Percentiles rank a stretch among this genome's conserved stretches.
phyloP scores from a whole-genome alignment of 306 rosid genomes.

The Cicer arietinum region DNA sequence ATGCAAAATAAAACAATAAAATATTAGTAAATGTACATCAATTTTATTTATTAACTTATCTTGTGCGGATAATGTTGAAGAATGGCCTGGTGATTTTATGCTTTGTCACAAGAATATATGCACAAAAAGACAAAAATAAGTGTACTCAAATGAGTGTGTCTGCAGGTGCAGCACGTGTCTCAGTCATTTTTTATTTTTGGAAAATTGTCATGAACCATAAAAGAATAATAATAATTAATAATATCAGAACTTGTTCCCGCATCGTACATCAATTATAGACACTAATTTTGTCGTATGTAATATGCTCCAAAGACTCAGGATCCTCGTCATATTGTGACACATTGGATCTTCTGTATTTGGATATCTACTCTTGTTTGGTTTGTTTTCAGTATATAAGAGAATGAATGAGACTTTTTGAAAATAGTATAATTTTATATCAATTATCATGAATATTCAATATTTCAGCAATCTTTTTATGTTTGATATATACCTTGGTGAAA shows the following conservation, averaged over 20 bases:
- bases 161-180: constrained; percentile 40
- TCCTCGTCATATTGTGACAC: neutral
- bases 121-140: constrained; percentile 39
- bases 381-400: neutral
- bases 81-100: constrained; percentile 29
- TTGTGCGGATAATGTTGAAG: constrained; percentile 37
- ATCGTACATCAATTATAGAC: constrained; percentile 39
- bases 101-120: constrained; percentile 36
- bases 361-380: constrained; percentile 8
- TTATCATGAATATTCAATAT: neutral
- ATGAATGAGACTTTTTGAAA: constrained; percentile 1
- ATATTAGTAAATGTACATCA: too few species aligned
- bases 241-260: neutral
- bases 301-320: constrained; percentile 45
- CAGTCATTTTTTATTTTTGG: constrained; percentile 38
- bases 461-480: too few species aligned
- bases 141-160: constrained; percentile 21
- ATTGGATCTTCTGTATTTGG: neutral
- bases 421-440: neutral
- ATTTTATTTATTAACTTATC: too few species aligned
- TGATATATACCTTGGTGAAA: too few species aligned
- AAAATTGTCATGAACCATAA: constrained; percentile 16
- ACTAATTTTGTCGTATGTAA: constrained; percentile 30
- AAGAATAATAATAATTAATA: neutral
- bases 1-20: too few species aligned